Evolutionary conservation across 164 flowering plant species (phyloP), one percentile per base, ranked within the genome.

Genomic region (Umbellularia californica): DNA sequence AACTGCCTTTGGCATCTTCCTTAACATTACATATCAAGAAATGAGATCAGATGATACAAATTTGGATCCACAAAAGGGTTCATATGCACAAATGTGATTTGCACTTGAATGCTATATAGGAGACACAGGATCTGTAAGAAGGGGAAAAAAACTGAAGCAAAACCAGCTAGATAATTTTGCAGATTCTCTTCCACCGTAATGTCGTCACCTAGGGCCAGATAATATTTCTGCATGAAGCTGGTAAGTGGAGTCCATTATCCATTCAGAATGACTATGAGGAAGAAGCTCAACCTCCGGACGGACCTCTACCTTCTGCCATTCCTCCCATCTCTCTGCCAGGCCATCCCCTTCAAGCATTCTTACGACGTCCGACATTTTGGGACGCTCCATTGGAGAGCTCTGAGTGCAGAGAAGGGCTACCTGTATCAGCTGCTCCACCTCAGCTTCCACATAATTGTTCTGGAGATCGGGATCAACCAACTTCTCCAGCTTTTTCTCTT

Each of bases 301-400:
- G 50, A 94, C 90, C 77, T 92, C 97, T 60, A 88, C 94, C 84
- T 92, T 90, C 76, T 92, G 98, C 98, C 97, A 94, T 76, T 92
- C 98, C 22, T 94, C 98, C 98, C 98, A 94, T 74, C 89, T 84
- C 87, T 92, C 98, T n/a, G 98, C 95, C 82, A 94, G 82, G 10
- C 98, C 96, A 73, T 92, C 98, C 14, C 98, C 98, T 85, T 92
- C 98, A 12, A 94, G 93, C 98, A 94, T 94, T 77, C 97, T 87
- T 64, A 94, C 98, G 22, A 94, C 97, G 22, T 94, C 98, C 1
- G 98, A 90, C 98, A 94, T 94, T 81, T 94, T 92, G 0, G 98
- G 98, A 51, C 98, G 86, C n/a, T 92, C 95, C 86, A 80, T 86
- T 3, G 98, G 95, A n/a, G 97, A 86, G 66, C 92, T 83, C 79